A percentile compares a stretch with the other conserved stretches of the same genome.
Conservation (phyloP, 2,329 filamentous ascomycete genomes). For the Hypoxylon sp. region DNA sequence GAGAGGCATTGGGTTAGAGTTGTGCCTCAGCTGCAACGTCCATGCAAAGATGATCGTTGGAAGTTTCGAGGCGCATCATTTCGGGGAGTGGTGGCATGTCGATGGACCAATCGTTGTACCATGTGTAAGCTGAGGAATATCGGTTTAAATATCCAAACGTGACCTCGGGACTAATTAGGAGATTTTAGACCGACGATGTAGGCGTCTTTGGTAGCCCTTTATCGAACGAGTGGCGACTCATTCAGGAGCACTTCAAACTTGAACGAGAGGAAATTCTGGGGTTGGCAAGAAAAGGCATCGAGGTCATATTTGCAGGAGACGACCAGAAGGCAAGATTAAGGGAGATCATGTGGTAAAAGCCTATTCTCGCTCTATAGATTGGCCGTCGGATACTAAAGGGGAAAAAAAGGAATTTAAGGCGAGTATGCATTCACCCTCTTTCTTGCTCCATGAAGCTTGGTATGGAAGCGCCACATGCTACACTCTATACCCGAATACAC, state of each 20-base stretch:
- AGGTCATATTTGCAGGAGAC: slow-evolving; percentile 76
- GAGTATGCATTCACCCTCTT: slow-evolving; percentile 25
- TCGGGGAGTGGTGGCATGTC: slow-evolving; percentile 77
- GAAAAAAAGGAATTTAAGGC: not conserved
- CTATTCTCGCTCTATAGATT: not conserved
- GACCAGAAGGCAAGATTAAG: slow-evolving; percentile 72
- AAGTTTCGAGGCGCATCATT: slow-evolving; percentile 79
- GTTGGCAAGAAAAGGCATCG: slow-evolving; percentile 73
- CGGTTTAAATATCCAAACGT: not conserved
- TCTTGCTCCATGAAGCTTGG: not conserved
- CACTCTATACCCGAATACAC: not conserved
- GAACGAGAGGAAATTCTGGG: slow-evolving; percentile 61
- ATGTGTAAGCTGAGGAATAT: slow-evolving; percentile 68
- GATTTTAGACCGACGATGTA: slow-evolving; percentile 81
- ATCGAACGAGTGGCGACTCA: slow-evolving; percentile 83
- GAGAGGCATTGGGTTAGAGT: slow-evolving; percentile 75
- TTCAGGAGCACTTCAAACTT: slow-evolving; percentile 78
- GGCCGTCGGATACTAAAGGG: not conserved
- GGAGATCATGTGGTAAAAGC: slow-evolving; percentile 63
- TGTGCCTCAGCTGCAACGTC: slow-evolving; percentile 87
- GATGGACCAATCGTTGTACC: slow-evolving; percentile 74
- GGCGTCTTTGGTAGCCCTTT: slow-evolving; percentile 83
- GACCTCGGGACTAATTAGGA: slow-evolving; percentile 10
- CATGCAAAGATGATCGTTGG: slow-evolving; percentile 79
- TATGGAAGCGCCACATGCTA: not conserved